Conservation (phyloP, 1,139 yeast genomes). For the Debaryomyces singareniensis region DNA sequence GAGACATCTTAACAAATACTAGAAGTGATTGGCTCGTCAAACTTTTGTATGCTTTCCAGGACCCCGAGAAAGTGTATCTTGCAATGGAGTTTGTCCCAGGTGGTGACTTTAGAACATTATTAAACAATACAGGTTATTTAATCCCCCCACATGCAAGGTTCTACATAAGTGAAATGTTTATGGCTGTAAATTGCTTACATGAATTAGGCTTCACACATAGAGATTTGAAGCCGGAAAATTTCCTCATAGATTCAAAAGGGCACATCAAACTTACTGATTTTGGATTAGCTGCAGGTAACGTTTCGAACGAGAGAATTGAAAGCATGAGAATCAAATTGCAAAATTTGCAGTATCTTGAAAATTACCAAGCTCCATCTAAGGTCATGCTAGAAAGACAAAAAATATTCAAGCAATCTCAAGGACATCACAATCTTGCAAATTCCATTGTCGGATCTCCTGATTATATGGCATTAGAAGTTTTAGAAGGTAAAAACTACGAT, state of each 20-base stretch:
- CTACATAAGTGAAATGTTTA: slow-evolving; percentile 93
- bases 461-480: slow-evolving; percentile 96
- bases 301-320: slow-evolving; percentile 88
- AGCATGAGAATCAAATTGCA: slow-evolving; percentile 84
- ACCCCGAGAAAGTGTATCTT: slow-evolving; percentile 77
- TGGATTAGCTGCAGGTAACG: slow-evolving; percentile 95
- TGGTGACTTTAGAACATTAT: slow-evolving; percentile 92
- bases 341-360: slow-evolving; percentile 63
- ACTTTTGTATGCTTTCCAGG: slow-evolving; percentile 91
- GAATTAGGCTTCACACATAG: slow-evolving; percentile 95
- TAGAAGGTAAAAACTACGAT: slow-evolving; percentile 90
- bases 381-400: slow-evolving; percentile 85
- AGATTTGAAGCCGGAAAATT: slow-evolving; percentile 96
- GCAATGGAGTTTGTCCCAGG: slow-evolving; percentile 99
- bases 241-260: slow-evolving; percentile 87
- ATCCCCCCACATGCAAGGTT: slow-evolving; percentile 95
- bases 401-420: slow-evolving; percentile 71
- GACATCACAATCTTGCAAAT: slow-evolving; percentile 67
- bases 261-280: slow-evolving; percentile 96
- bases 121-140: slow-evolving; percentile 87
- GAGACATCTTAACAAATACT: slow-evolving; percentile 93
- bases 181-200: slow-evolving; percentile 88
- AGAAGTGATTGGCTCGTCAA: slow-evolving; percentile 96
- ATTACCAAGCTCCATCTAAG: slow-evolving; percentile 66
- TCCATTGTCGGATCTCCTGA: slow-evolving; percentile 98